Evolutionary conservation across 768 basidiomycete genomes (phyloP), one percentile per base, ranked within the genome.

Genomic region (Hericium erinaceus): DNA sequence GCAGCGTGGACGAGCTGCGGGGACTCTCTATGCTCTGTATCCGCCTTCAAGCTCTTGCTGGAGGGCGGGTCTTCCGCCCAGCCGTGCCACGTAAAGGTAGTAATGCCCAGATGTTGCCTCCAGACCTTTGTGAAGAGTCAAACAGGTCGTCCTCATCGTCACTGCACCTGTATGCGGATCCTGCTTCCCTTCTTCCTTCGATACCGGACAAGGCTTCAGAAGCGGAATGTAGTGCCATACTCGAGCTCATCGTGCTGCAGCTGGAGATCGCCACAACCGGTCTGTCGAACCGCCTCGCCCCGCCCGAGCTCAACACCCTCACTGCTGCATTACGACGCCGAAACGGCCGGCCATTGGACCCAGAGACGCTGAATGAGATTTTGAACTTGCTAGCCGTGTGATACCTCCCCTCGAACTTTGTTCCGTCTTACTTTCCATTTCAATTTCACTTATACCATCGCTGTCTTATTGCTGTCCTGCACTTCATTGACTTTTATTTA

Each of bases 1-100:
- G 86, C 73, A 83, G 77, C 59, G 77, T 89, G n/a, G 79, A 79
- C 13, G 87, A 92, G 68, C 83, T 92, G 66, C 80, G 80, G 52
- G 81, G 87, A 58, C 71, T 98, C 49, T 88, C 84, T 0, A 64
- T 82, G 61, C 68, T 95, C 11, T 86, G 88, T 65, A 73, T 95
- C 22, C 82, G 92, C 4, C 75, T 94, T 33, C 93, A 98, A 71
- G 81, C 87, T 3, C 76, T 93, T 26, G 78, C 85, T 2, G 79
- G 83, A 4, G 74, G 72, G 0, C 55, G 54, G 20, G 60, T 61
- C 52, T 63, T 61, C 62, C 62, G 60, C 28, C 54, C 60, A 10
- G 16, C 58, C 12, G 57, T 57, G 12, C 48, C 57, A 20, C 62
- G 62, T 48, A 63, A 63, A 52, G 62, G 57, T 33, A 61, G 60